phyloP scores from a whole-genome alignment of 352 stramenopile species.

The Globisporangium camurandrum region DNA sequence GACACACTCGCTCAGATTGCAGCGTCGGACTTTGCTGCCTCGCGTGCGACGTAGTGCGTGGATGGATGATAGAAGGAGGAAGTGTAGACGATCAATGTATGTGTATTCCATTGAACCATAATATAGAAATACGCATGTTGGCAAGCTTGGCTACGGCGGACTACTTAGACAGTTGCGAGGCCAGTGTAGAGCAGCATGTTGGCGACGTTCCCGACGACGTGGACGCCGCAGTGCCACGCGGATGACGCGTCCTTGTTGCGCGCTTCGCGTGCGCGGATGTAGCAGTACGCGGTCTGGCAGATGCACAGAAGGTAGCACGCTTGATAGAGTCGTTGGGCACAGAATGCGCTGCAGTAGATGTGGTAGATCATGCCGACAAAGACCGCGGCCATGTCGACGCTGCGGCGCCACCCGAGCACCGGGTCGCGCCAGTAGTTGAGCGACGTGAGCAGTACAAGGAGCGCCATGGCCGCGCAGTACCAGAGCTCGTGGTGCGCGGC shows the following conservation, averaged over 20 bases:
- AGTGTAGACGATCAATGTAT: too few species aligned
- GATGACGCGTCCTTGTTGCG: slow-evolving; percentile 61
- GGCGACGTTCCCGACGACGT: slow-evolving; percentile 66
- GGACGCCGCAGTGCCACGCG: slow-evolving; percentile 71
- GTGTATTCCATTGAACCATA: too few species aligned
- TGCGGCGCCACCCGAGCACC: slow-evolving; percentile 65
- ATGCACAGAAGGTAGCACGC: slow-evolving; percentile 53
- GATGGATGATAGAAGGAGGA: neutral
- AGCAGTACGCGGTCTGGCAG: slow-evolving; percentile 67
- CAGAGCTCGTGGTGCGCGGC: slow-evolving; percentile 51
- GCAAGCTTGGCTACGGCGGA: too few species aligned
- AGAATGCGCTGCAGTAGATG: slow-evolving; percentile 50
- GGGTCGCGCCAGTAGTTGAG: slow-evolving; percentile 83
- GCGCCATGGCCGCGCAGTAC: slow-evolving; percentile 47
- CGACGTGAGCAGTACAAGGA: slow-evolving; percentile 72
- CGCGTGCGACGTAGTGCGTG: slow-evolving; percentile 20
- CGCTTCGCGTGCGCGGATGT: slow-evolving; percentile 50
- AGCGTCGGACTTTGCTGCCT: slow-evolving; percentile 47
- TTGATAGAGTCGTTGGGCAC: slow-evolving; percentile 47
- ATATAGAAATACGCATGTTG: too few species aligned
- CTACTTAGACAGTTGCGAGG: too few species aligned
- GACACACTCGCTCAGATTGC: slow-evolving; percentile 36
- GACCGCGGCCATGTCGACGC: slow-evolving; percentile 59
- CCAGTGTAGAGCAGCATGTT: slow-evolving; percentile 75
- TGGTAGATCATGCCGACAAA: slow-evolving; percentile 53